These are phyloP conservation scores for Diaporthe nobilis DNA, from an alignment of 2,329 filamentous ascomycete species.

Conservation along the genomic window DNA sequence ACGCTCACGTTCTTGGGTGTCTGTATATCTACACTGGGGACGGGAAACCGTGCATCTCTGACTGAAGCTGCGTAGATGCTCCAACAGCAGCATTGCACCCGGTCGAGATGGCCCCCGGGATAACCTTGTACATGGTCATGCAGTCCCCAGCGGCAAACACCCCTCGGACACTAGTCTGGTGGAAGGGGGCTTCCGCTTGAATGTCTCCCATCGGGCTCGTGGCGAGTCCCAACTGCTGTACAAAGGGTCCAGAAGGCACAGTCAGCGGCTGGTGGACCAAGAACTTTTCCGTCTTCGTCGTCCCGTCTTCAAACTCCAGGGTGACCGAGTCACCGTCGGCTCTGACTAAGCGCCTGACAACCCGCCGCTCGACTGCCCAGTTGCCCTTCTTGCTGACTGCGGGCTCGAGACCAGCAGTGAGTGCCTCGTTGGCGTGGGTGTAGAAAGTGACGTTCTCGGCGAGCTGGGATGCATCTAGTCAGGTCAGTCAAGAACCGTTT, in stretches of 20 bases:
- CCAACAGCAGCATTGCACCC: slow-evolving; percentile 20
- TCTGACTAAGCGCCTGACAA: background rate
- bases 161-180: slow-evolving; percentile 20
- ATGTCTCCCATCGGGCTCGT: slow-evolving; percentile 24
- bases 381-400: slow-evolving; percentile 10
- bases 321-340: background rate
- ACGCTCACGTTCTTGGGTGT: no score
- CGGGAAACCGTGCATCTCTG: background rate
- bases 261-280: slow-evolving; percentile 11
- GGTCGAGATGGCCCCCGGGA: slow-evolving; percentile 9
- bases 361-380: slow-evolving; percentile 5
- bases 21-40: background rate
- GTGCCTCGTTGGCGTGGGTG: slow-evolving; percentile 15
- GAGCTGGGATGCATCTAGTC: slow-evolving; percentile 4
- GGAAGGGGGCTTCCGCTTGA: slow-evolving; percentile 1
- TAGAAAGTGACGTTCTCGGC: slow-evolving; percentile 21
- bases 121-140: slow-evolving; percentile 28
- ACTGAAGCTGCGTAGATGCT: slow-evolving; percentile 15
- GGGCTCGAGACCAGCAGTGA: background rate
- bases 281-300: slow-evolving; percentile 19
- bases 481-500: no score
- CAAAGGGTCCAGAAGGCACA: slow-evolving; percentile 8
- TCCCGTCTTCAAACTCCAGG: background rate
- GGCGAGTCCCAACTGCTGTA: slow-evolving; percentile 22
- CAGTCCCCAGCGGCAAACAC: slow-evolving; percentile 34